Base-by-base conservation (phyloP, 192 early-diverging fungal species). In the Coemansia nantahalensis region DNA sequence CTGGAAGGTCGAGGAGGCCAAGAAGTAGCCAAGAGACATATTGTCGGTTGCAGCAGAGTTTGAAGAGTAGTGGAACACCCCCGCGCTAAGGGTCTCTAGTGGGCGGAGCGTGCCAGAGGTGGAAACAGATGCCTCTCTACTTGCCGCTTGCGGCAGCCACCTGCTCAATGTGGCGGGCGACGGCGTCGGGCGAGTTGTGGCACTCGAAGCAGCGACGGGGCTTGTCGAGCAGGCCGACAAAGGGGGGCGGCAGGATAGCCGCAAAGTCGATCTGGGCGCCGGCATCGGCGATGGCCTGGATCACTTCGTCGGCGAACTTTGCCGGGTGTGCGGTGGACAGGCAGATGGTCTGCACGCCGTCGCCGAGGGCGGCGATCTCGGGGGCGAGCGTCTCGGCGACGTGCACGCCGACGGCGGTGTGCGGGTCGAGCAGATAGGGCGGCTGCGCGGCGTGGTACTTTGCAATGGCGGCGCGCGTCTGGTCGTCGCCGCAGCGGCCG, bases 281-380 rank as follows among this genome's bases (percentile, higher is more conserved):
- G 26, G 47, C 32, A 14, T 71, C 66, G 59, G 81, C 79, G 45
- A 89, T 64, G 34, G 93, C 89, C 52, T 71, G 65, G 49, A 87
- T 81, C 21, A 98, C 94, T 5, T 93, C 90, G 35, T 91, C 90
- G 5, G 92, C 86, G 75, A 98, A 98, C 64, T 98, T 98, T 31
- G 92, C 95, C 26, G 94, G 95, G 43, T 91, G 90, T 7, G 95
- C 95, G 0, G 95, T 98, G 17, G 94, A 83, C 39, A 98, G 71
- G 37, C 87, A 88, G 18, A 91, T 69, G 17, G 82, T 52, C 32
- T 42, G 47, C 5, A 56, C 39, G 11, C 58, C 42, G n/a, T 34
- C 43, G 33, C 40, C 54, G 9, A 50, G 48, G 6, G 12, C 39
- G 2, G 52, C 36, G 37, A 59, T 56, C 15, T 67, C 51, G 15